Evolutionary conservation across 2,329 filamentous ascomycete genomes (phyloP), one percentile per base, ranked within the genome.

Genomic region (Apiospora phragmitis): DNA sequence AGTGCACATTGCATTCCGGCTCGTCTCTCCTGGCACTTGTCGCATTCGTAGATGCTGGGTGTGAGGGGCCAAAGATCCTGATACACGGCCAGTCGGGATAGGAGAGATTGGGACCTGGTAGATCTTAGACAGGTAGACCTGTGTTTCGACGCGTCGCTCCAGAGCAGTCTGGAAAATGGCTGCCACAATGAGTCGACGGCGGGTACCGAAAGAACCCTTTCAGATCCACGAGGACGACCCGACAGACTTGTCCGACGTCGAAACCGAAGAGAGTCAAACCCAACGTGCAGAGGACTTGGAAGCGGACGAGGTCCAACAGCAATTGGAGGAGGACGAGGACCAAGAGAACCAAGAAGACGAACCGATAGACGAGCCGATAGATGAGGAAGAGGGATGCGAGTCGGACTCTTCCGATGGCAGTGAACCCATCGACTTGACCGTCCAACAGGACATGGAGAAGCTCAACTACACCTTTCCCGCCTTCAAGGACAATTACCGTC

Each of bases 361-460:
- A n/a, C n/a, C n/a, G n/a, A n/a, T n/a, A 21, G 75, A 77, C 0
- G 79, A 79, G 8, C 79, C 80, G 3, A 79, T 79, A 9, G 79
- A 78, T 14, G 75, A 76, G 6, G 80, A 81, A 3, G 80, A 83
- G 4, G 85, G 87, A 1, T 82, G 81, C 41, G 86, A 85, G 0
- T 82, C 80, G 0, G 83, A 84, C 4, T 81, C 80, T 45, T 88
- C 83, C 41, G 90, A 90, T 11, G 90, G 90, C 32, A 90, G 93
- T 68, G 86, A 88, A 35, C 81, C 84, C 18, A 86, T 94, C 47
- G 92, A 95, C 75, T 85, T 88, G 26, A 85, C 84, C 7, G 93
- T 97, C 18, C 88, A 90, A 72, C 90, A 94, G 69, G 96, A 99
- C 80, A 99, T 99, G 89, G 89, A 90, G 68, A 93, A 91, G 75